Evolutionary conservation across 2,329 filamentous ascomycete genomes (phyloP).

Genomic region (Trichoderma afroharzianum): DNA sequence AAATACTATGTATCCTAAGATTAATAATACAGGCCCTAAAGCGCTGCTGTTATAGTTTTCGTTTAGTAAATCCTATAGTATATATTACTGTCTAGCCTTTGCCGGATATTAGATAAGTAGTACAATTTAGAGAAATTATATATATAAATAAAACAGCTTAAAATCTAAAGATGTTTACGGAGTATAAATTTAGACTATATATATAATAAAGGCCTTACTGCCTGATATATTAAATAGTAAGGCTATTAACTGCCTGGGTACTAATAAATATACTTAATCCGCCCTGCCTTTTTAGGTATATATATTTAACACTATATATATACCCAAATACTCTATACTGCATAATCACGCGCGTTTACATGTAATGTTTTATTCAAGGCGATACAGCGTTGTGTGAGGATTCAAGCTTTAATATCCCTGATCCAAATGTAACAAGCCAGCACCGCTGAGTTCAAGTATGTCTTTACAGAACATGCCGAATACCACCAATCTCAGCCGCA

Average conservation of each 20-base stretch:
- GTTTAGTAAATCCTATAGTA: neutral
- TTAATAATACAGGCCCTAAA: neutral
- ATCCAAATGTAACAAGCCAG: no score
- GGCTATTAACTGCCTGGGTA: neutral
- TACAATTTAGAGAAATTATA: neutral
- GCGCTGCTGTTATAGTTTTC: neutral
- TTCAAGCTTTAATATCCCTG: no score
- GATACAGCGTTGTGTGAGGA: no score
- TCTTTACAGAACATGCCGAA: no score
- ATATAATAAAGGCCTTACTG: neutral
- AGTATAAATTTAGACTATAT: neutral
- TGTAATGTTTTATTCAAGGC: no score
- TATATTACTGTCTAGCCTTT: neutral
- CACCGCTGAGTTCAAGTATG: no score
- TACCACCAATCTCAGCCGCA: no score
- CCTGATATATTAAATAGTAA: neutral
- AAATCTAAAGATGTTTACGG: neutral
- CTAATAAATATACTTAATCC: neutral
- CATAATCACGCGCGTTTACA: no score
- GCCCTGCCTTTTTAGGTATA: no score
- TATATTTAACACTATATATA: no score
- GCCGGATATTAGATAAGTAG: neutral
- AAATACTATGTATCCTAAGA: neutral
- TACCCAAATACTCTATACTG: no score
- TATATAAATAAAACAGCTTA: neutral